Base-by-base conservation (phyloP, 192 early-diverging fungal genomes). In the Dispira simplex region DNA sequence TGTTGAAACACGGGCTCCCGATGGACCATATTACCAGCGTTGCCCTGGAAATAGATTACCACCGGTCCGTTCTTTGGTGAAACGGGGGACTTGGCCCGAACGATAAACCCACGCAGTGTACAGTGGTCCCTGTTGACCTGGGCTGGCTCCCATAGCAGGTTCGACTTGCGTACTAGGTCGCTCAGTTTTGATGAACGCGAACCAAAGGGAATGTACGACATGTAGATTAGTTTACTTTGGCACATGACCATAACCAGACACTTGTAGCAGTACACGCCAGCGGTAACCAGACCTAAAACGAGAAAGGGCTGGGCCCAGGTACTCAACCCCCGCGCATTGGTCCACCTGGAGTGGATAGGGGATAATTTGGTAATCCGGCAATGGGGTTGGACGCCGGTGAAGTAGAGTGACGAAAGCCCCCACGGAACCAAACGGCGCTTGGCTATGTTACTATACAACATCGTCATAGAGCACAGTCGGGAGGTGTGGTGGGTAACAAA, bases 11-110 rank as follows among this genome's bases (percentile, higher is more conserved):
- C 28, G 2, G 60, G 66, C 9, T 69, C 27, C 20, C 75, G 69
- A 45, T 69, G 63, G n/a, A 66, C 52, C 62, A 69, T 74, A 60
- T 73, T 77, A 0, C 75, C 75, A 16, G 71, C 75, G 54, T 77
- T 77, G 8, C 71, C 75, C 71, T 76, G 75, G 47, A 76, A 71
- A 68, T 76, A 76, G 0, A 76, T 67, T 26, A 76, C 51, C 0
- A 76, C 62, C 0, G 68, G 73, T n/a, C 57, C 64, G 13, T 45
- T 52, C 21, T 16, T 44, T 10, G 53, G 25, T 49, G 25, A 21
- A 46, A 25, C 1, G 46, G 23, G 11, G 54, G 63, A 44, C 26
- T 65, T 62, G 45, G 3, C 28, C 8, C 39, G 49, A 21, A 68
- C 64, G 59, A 66, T 63, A 43, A 68, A 55, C 45, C 59, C 60